Base-by-base conservation (phyloP, 2,329 filamentous ascomycete species). In the Cladosporium sp. region DNA sequence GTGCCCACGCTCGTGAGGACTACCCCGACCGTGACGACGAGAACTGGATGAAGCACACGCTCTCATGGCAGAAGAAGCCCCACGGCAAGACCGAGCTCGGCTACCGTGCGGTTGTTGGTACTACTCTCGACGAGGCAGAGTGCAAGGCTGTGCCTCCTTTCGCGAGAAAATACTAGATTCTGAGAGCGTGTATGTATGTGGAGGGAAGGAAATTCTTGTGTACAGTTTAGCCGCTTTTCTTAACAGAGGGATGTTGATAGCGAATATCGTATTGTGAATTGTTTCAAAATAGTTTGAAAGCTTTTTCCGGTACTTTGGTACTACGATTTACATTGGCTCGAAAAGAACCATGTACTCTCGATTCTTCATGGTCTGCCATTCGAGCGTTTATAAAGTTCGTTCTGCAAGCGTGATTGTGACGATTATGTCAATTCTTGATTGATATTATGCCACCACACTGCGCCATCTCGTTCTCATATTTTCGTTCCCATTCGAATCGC, bases 21-120 rank as follows among this genome's bases (percentile, higher is more conserved):
- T 98, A 80, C 86, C 94, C 94, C 65, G 93, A 98, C 21, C 90
- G 95, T 84, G 92, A 98, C 77, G 95, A 99, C 78, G 85, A 89
- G 80, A 90, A 96, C 80, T 98, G 94, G 94, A 97, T 97, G 94
- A 98, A 98, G 89, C 95, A 99, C 87, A 96, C 92, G 54, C 87
- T 99, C 68, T 92, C 90, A 71, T 99, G 90, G 90, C 95, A 99
- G 86, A 96, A 92, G 89, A 79, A 89, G 77, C 91, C 93, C 36
- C 94, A 98, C 76, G 91, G 90, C 77, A 88, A 92, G 82, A 88
- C 95, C 64, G 90, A 98, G 68, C 84, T 98, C 69, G 84, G 87
- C 69, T 98, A 98, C 87, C 88, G 95, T 79, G 84, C 85, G 70
- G 95, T 99, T 68, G 90, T 91, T 68, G 85, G 85, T 71, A 89